Evolutionary conservation across 1,284 basidiomycete species (phyloP), one percentile per base, ranked within the genome.

Genomic region (Moniliella sp.): DNA sequence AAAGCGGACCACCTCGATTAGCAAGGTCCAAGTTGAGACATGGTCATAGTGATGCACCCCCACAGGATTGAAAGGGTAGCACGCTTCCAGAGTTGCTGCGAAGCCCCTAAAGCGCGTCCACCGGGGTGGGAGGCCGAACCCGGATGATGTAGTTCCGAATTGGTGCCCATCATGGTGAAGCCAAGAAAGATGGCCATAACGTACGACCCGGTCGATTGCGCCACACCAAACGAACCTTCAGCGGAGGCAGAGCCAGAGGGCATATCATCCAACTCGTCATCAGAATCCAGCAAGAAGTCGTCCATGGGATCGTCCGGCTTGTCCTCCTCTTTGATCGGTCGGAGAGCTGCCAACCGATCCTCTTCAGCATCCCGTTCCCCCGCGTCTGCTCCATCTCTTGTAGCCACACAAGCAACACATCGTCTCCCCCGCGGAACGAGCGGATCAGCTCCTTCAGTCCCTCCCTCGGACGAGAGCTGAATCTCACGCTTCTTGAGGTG

Each of bases 401-500:
- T 21, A 42, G 38, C 49, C 52, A 57, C 18, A 50, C 41, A 15
- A 50, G 42, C 10, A 57, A 44, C 10, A 57, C 35, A 38, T 57
- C 54, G 13, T 57, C 54, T 15, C 54, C 54, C 4, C 54, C 54
- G 17, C 55, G 46, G 18, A 57, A 44, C 37, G 18, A 44, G 39
- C 42, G 42, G 17, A 57, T 39, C 11, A 57, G 40, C 33, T 53
- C 48, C 14, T 45, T 41, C 18, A 57, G 40, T 7, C 45, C 54
- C 5, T 39, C 37, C 52, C 30, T 57, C 48, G 33, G 43, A 45
- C 16, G 37, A 36, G 13, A 59, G 37, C 19, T 46, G 39, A 19
- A 48, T 31, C 34, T 59, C 56, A 4, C 56, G 35, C 2, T 39
- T 43, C 38, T 57, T 57, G 31, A 59, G 46, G 23, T 50, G 49